Conservation (phyloP, 441 rosid species). For the Raphanus hybrid region DNA sequence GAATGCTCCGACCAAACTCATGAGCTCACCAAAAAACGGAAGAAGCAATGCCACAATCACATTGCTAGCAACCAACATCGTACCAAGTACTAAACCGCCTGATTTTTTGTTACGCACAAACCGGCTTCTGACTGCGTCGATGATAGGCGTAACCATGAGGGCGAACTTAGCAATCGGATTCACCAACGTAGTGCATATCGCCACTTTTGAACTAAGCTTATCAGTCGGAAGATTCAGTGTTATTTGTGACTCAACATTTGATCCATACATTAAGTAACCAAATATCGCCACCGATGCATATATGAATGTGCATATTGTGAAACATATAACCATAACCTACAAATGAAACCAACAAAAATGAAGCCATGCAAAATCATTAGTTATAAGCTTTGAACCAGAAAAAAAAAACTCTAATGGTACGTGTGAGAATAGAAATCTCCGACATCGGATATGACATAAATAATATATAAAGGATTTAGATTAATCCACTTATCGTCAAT, state of each 20-base stretch:
- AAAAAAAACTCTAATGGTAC: no score
- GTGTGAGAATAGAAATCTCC: no score
- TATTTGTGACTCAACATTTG: constrained; percentile 69
- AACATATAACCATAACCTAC: constrained; percentile 82
- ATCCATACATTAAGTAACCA: constrained; percentile 88
- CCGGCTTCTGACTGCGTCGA: constrained; percentile 55
- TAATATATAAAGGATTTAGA: no score
- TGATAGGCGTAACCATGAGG: constrained; percentile 80
- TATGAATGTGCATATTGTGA: constrained; percentile 60
- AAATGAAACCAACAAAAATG: background rate
- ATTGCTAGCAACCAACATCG: constrained; percentile 57
- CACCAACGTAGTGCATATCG: constrained; percentile 78
- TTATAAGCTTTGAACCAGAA: no score
- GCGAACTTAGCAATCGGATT: constrained; percentile 88
- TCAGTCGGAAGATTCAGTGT: constrained; percentile 71
- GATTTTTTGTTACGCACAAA: constrained; percentile 53
- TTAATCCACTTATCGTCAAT: background rate
- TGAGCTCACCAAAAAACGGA: constrained; percentile 79
- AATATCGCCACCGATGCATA: constrained; percentile 84
- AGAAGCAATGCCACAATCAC: constrained; percentile 45
- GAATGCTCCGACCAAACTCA: constrained; percentile 91
- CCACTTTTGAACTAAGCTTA: constrained; percentile 68
- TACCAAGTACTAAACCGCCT: constrained; percentile 49
- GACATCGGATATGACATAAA: background rate
- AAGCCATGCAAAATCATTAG: no score